Base-by-base conservation (phyloP, 75 land plant species). In the Sequoiadendron giganteum region DNA sequence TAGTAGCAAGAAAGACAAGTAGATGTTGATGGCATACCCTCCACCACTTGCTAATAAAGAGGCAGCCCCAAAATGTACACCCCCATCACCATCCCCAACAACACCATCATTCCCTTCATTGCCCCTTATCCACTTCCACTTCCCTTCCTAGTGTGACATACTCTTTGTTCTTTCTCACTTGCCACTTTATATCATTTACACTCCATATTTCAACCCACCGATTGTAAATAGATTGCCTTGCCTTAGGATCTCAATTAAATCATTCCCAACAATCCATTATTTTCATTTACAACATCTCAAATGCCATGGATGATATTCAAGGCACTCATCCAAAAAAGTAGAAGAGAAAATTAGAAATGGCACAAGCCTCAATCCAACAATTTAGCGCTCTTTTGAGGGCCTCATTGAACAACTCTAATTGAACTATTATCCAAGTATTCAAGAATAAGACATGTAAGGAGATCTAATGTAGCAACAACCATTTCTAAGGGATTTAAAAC, bases 401-500 rank as follows among this genome's bases (percentile, higher is more conserved):
- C 98, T 19, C 98, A 96, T 83, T 91, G 88, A 34, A 96, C 89
- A 34, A 96, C 95, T 77, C 90, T 95, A 28, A 98, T 86, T 19
- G 94, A 94, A 75, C 86, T 75, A 6, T 48, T 83, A 87, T 97
- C 99, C 87, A 96, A 43, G 86, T 96, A 96, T 48, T 25, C 45
- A 2, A 94, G 93, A n/a, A 96, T 55, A 30, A 87, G 49, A 28
- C 81, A 87, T 39, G 91, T 90, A 9, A 97, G 86, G 11, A 97
- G 88, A 49, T 92, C 45, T 32, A 96, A 90, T 2, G 90, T 88
- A 9, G 97, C 90, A 13, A 94, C 96, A 54, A 96, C 87, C 21
- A 93, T 21, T 72, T 96, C 97, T 14, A 97, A 96, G 2, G 94
- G 90, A 68, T 96, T 97, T 54, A 97, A 42, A 56, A 96, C 94